phyloP scores from a whole-genome alignment of 2,329 filamentous ascomycete species.

The Daldinia sp. region DNA sequence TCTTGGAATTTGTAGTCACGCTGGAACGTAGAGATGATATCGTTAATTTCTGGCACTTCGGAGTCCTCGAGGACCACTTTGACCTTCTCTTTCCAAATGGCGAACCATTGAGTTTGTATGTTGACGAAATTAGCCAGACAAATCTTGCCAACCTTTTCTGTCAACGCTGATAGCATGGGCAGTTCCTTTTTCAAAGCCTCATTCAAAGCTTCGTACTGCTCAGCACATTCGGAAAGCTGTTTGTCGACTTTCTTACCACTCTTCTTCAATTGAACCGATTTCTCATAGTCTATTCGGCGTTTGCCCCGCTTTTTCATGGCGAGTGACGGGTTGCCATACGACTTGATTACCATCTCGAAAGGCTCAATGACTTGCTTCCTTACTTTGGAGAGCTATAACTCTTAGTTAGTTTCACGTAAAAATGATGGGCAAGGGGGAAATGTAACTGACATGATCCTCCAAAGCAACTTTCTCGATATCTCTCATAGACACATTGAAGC shows the following conservation, averaged over 20 bases:
- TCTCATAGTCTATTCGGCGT: constrained; percentile 87
- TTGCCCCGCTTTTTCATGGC: constrained; percentile 96
- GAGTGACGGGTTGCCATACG: constrained; percentile 83
- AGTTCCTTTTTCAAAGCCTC: constrained; percentile 93
- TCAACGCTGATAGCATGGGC: constrained; percentile 81
- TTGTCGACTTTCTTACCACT: constrained; percentile 86
- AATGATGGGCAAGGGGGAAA: constrained; percentile 21
- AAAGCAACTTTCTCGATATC: constrained; percentile 85
- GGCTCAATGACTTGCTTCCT: constrained; percentile 86
- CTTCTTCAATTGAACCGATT: constrained; percentile 78
- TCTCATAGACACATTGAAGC: constrained; percentile 85
- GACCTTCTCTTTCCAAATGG: constrained; percentile 84
- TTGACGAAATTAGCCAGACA: constrained; percentile 85
- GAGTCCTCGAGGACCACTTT: constrained; percentile 74
- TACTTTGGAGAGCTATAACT: constrained; percentile 66
- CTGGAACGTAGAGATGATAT: constrained; percentile 80
- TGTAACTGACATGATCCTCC: constrained; percentile 77
- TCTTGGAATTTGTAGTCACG: constrained; percentile 81
- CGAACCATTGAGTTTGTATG: constrained; percentile 84
- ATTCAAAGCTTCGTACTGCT: constrained; percentile 91
- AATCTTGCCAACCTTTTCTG: constrained; percentile 83
- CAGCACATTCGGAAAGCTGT: constrained; percentile 82
- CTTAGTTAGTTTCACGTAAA: constrained; percentile 39
- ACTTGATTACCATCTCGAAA: constrained; percentile 78
- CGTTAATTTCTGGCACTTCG: constrained; percentile 71